phyloP scores from a whole-genome alignment of 2,329 filamentous ascomycete genomes.

The Fusarium succisae region DNA sequence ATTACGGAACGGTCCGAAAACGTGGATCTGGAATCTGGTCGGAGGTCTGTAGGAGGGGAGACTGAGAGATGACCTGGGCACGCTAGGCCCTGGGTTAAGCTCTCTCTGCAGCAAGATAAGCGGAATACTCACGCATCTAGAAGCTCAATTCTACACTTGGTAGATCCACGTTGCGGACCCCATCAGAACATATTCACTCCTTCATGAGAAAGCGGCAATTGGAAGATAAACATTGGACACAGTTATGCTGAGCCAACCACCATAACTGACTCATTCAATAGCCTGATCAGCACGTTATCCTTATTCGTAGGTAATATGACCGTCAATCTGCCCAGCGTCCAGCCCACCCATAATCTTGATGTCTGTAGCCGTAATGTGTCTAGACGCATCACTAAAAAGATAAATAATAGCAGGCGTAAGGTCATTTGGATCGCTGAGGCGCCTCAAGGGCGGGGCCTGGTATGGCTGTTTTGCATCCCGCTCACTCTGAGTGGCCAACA shows the following conservation, averaged over 20 bases:
- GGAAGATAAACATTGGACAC: background rate
- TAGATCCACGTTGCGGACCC: background rate
- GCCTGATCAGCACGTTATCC: no score
- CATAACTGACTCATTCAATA: rapidly evolving
- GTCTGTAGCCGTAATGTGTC: slow-evolving; percentile 54
- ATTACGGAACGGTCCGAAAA: background rate
- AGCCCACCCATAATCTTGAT: slow-evolving; percentile 56
- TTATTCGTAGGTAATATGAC: background rate
- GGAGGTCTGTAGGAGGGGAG: background rate
- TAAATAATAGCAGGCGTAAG: slow-evolving; percentile 49
- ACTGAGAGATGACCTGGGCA: background rate
- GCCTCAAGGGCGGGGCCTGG: slow-evolving; percentile 46
- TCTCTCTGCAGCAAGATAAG: background rate
- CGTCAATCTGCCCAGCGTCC: background rate
- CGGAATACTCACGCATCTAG: background rate
- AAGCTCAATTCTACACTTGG: background rate
- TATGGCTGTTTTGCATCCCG: slow-evolving; percentile 48
- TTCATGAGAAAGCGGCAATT: background rate
- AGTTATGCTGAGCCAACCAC: rapidly evolving
- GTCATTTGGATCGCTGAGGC: slow-evolving; percentile 53
- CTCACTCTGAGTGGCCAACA: slow-evolving; percentile 35
- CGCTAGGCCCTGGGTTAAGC: background rate
- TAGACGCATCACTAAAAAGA: slow-evolving; percentile 53
- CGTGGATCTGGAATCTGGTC: background rate
- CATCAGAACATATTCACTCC: background rate